Conservation (phyloP, 352 stramenopile species). For the Globisporangium sylvaticum region DNA sequence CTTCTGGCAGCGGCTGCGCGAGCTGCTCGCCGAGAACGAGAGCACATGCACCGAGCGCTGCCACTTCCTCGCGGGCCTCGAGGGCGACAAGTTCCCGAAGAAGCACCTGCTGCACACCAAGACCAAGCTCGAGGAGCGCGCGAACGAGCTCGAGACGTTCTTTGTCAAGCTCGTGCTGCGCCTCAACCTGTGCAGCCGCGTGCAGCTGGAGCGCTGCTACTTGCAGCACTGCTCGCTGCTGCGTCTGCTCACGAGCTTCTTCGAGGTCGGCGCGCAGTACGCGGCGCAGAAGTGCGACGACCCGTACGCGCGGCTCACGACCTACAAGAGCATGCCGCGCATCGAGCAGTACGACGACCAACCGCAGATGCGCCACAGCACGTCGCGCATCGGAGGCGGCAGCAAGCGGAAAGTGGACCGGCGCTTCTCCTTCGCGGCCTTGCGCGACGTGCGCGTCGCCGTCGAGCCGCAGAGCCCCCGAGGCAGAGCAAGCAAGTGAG, state of each 20-base stretch:
- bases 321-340: conserved; percentile 33
- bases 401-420: conserved; percentile 23
- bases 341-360: conserved; percentile 18
- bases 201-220: conserved; percentile 40
- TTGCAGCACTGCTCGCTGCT: conserved; percentile 42
- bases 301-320: conserved; percentile 19
- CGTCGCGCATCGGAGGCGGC: conserved; percentile 11
- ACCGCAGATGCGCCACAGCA: not conserved
- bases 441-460: conserved; percentile 24
- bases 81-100: conserved; percentile 75
- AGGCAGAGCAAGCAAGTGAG: not conserved
- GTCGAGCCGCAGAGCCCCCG: conserved; percentile 12
- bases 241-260: conserved; percentile 41
- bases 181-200: conserved; percentile 54
- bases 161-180: conserved; percentile 65
- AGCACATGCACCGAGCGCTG: conserved; percentile 45
- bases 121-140: conserved; percentile 50
- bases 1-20: conserved; percentile 54
- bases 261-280: conserved; percentile 35
- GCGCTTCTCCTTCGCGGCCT: conserved; percentile 29
- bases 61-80: conserved; percentile 63
- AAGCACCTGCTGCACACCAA: conserved; percentile 68
- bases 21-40: conserved; percentile 25
- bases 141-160: conserved; percentile 49
- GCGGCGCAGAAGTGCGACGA: conserved; percentile 6